A percentile compares a stretch with the other conserved stretches of the same genome.
Conservation (phyloP, 2,329 filamentous ascomycete genomes). For the Akanthomyces uredinophilus region DNA sequence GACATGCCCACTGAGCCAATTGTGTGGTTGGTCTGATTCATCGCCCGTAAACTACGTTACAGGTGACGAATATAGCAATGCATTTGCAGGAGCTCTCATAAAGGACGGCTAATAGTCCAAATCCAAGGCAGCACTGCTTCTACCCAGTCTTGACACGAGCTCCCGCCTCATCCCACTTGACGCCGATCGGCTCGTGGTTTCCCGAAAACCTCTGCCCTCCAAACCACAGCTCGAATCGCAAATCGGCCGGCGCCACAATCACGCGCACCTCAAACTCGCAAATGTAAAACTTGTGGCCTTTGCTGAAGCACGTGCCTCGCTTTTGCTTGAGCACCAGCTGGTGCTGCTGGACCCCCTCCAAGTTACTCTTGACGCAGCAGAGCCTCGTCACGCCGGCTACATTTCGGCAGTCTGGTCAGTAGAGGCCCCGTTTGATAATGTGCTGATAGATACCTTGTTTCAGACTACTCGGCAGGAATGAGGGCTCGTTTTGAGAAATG, state of each 20-base stretch:
- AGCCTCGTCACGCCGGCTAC: constrained; percentile 33
- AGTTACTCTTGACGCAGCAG: constrained; percentile 36
- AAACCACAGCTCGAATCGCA: constrained; percentile 43
- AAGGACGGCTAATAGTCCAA: no score
- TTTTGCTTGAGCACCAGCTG: constrained; percentile 35
- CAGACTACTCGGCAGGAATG: constrained; percentile 32
- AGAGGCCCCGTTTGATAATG: neutral
- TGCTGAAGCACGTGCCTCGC: constrained; percentile 27
- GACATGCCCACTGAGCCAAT: no score
- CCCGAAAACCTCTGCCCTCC: constrained; percentile 34
- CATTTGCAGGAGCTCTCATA: no score
- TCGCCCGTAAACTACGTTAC: no score
- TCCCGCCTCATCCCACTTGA: constrained; percentile 28
- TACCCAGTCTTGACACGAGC: neutral
- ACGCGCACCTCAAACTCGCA: constrained; percentile 47
- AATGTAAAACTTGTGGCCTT: constrained; percentile 33
- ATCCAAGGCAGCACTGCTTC: neutral
- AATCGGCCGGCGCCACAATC: constrained; percentile 49
- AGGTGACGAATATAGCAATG: no score
- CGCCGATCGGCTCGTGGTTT: constrained; percentile 33
- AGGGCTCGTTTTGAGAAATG: constrained; percentile 33
- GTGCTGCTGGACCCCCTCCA: constrained; percentile 33
- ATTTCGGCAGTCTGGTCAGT: neutral
- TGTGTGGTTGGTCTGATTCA: no score
- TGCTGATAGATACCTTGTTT: constrained; percentile 29